These are phyloP conservation scores for Stentor roeselii DNA, from an alignment of 73 alveolate species.

Conservation along the genomic window DNA sequence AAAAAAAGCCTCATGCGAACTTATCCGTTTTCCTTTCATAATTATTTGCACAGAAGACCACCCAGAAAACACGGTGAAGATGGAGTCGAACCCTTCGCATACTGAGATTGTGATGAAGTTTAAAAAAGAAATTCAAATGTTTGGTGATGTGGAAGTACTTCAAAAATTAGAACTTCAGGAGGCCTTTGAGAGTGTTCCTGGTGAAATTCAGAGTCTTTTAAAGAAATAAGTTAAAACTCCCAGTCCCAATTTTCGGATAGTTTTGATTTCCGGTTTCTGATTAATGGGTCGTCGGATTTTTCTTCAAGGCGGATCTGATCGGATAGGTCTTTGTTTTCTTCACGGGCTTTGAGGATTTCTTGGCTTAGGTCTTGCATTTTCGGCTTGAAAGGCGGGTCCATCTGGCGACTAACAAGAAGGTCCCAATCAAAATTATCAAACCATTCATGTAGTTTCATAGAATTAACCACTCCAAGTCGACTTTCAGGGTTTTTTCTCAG, in stretches of 20 bases:
- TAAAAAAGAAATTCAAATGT: constrained; percentile 22
- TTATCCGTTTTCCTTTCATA: constrained; percentile 14
- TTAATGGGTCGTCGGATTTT: neutral
- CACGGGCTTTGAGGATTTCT: neutral
- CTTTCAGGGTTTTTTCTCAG: constrained; percentile 2
- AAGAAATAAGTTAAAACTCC: neutral
- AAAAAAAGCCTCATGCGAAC: neutral
- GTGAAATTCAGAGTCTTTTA: neutral
- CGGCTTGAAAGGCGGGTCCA: neutral
- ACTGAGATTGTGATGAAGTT: constrained; percentile 5
- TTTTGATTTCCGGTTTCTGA: neutral
- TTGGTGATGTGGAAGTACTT: neutral
- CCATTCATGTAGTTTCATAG: neutral
- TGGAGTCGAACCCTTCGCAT: neutral
- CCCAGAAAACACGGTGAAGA: neutral
- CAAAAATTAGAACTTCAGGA: neutral
- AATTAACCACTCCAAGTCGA: neutral
- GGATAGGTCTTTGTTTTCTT: neutral
- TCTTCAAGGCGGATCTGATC: neutral
- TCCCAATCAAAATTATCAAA: constrained; percentile 16
- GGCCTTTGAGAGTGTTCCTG: neutral
- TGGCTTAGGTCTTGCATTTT: neutral
- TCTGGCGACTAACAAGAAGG: neutral
- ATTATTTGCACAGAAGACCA: constrained; percentile 3
- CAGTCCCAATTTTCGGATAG: neutral